Conservation (phyloP, 352 stramenopile genomes). For the Blastocystis sp. region DNA sequence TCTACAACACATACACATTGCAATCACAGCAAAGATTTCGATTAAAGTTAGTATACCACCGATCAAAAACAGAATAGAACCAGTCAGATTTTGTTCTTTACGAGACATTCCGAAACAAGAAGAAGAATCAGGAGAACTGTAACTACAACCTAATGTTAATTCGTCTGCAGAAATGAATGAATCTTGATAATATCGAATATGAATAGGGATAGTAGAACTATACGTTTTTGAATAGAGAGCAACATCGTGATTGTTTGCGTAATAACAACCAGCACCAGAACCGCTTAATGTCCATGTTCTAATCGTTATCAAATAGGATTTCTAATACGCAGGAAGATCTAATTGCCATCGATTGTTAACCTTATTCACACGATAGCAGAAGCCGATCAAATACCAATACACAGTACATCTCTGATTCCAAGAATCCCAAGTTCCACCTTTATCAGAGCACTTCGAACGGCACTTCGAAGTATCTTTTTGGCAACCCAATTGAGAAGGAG, state of each 20-base stretch:
- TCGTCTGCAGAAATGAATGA: conserved; percentile 35
- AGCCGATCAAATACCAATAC: background rate
- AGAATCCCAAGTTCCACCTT: conserved; percentile 18
- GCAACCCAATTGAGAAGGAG: background rate
- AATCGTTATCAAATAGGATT: background rate
- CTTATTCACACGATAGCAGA: conserved; percentile 10
- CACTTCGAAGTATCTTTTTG: conserved; percentile 21
- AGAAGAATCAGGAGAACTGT: background rate
- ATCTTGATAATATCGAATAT: conserved; percentile 20
- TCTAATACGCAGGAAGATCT: background rate
- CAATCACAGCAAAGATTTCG: background rate
- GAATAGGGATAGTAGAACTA: background rate
- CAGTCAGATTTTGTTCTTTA: conserved; percentile 5
- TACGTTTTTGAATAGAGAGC: background rate
- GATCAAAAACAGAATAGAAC: background rate
- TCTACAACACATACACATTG: background rate
- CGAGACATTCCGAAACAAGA: conserved; percentile 34
- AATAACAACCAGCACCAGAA: conserved; percentile 1
- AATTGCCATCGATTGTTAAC: background rate
- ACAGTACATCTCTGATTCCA: background rate
- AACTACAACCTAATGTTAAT: background rate
- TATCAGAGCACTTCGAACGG: background rate
- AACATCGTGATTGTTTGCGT: background rate
- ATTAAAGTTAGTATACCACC: background rate
- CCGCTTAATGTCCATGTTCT: background rate